Base-by-base conservation (phyloP, 192 early-diverging fungal species). In the Rhizophagus clarus region DNA sequence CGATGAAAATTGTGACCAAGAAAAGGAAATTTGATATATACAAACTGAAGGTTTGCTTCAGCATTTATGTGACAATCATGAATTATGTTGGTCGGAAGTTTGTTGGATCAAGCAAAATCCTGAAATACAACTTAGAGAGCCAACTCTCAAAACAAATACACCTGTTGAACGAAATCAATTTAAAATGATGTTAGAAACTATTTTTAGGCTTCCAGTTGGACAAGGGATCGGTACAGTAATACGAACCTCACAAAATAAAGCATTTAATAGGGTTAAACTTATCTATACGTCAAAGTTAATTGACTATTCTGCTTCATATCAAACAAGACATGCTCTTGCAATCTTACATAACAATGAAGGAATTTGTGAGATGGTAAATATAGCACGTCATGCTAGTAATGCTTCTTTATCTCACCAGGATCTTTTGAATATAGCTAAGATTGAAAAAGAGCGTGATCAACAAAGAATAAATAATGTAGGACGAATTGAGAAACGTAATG, bases 31-130 rank as follows among this genome's bases (percentile, higher is more conserved):
- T 9, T 17, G 31, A 61, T 12, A 74, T 60, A 15, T 60, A 4
- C 72, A 74, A 61, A 74, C 28, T 74, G 51, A 74, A 51, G 20
- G 8, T 61, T 74, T 74, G 29, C 22, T 74, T 4, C 11, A 74
- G 17, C 20, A 60, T 61, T 60, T 74, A 40, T 40, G 4, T 37
- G 22, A 40, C 7, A 70, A 70, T 37, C 20, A 32, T 40, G 4
- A 70, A 40, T 37, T 37, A 20, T 37, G 68, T 40, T 70, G 32
- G 20, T 17, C 68, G 22, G 68, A 70, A 70, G 37, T 70, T 7
- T 37, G 20, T 20, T 37, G 12, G 3, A 70, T 70, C 62, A 63
- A 63, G 24, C 24, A 63, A 9, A 63, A 63, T 63, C 62, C 62
- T 63, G 62, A 28, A 63, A 11, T 28, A 28, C 24, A 63, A 63